Conservation (phyloP, 2,329 filamentous ascomycete species). For the Fusarium coicis region DNA sequence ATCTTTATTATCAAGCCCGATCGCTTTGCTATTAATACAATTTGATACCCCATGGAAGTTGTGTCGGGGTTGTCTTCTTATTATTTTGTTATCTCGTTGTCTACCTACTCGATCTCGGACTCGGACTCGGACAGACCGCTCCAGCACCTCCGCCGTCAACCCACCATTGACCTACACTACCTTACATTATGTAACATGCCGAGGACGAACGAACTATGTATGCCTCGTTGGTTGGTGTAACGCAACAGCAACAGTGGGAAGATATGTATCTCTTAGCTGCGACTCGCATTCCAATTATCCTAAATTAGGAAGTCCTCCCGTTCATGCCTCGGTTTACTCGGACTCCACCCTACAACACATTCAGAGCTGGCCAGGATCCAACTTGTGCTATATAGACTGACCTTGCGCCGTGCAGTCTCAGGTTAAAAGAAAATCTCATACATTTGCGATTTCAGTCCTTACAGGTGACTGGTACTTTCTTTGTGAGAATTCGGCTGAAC, state of each 20-base stretch:
- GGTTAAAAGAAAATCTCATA: neutral
- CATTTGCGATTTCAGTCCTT: neutral
- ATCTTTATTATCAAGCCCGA: neutral
- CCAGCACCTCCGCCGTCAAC: slow-evolving; percentile 6
- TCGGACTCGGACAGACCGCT: slow-evolving; percentile 7
- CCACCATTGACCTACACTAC: slow-evolving; percentile 1
- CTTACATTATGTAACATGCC: slow-evolving; percentile 26
- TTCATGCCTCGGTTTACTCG: slow-evolving; percentile 25
- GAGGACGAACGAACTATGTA: neutral
- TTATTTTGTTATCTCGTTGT: neutral
- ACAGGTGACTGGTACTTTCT: neutral
- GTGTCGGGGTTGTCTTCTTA: neutral
- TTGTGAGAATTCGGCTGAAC: neutral
- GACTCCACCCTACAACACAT: slow-evolving; percentile 8
- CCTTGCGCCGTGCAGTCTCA: neutral
- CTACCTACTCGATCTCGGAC: neutral
- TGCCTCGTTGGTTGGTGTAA: slow-evolving; percentile 20
- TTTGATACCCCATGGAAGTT: slow-evolving; percentile 21
- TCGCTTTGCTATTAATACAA: slow-evolving; percentile 4
- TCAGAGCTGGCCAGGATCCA: neutral
- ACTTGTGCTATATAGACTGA: slow-evolving; percentile 1
- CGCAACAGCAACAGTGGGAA: slow-evolving; percentile 5
- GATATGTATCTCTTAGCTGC: slow-evolving; percentile 2
- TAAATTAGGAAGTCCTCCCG: slow-evolving; percentile 32
- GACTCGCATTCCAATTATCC: slow-evolving; percentile 14